Evolutionary conservation across 2,329 filamentous ascomycete genomes (phyloP), one percentile per base, ranked within the genome.

Genomic region (Neocucurbitaria cava): DNA sequence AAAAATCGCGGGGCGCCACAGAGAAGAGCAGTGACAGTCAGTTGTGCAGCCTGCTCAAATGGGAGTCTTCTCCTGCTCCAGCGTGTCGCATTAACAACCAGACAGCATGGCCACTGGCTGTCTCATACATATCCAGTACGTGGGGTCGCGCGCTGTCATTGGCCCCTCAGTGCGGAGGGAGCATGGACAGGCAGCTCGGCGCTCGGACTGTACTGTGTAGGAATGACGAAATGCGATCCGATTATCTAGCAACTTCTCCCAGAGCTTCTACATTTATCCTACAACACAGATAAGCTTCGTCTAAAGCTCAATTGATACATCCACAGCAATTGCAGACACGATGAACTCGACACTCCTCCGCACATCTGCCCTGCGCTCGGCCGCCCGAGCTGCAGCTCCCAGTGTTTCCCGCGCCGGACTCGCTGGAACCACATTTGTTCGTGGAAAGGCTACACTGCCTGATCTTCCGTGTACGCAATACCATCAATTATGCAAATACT

Each of bases 371-470:
- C 82, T 87, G 68, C 90, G 91, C 77, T 85, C 88, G 62, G 88
- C 89, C 69, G 83, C 94, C 59, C 86, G 90, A 70, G 85, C 88
- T 64, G 81, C 83, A 69, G 85, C 86, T 71, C 81, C 86, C 54
- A 86, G 85, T 74, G 83, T 84, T 60, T 78, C 82, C 52, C 83
- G 86, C 68, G 85, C 88, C 71, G 82, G 83, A 55, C 81, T 90
- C 72, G 87, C 89, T n/a, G 31, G 31, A 63, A 89, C 88, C 68
- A 89, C 85, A 74, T 96, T 96, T 72, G 84, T 89, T 67, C 88
- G 92, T 71, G 87, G 87, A 80, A 97, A 97, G 83, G 94, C 91
- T 47, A 96, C 93, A 38, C 89, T 99, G 38, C 95, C 95, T 61
- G 93, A 97, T 72, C 88, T 98, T 11, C 75, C 86, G 69, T 92